Percentiles rank a stretch among this genome's conserved stretches.
phyloP scores from a whole-genome alignment of 352 stramenopile genomes.

The Phytophthora litchii region DNA sequence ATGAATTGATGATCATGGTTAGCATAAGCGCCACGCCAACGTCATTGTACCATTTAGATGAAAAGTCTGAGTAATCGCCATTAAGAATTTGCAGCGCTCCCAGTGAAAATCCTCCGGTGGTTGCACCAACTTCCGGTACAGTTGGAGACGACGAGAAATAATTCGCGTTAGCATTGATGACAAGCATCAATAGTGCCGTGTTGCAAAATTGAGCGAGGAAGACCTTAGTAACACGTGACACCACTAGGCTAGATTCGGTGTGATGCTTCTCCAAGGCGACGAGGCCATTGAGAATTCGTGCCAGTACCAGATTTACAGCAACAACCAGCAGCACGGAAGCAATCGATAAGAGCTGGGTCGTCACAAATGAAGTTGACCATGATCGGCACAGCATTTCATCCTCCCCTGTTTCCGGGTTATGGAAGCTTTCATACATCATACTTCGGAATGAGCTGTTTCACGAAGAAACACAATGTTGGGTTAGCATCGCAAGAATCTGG shows the following conservation, averaged over 20 bases:
- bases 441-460: conserved; percentile 51
- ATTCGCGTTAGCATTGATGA: conserved; percentile 81
- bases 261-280: conserved; percentile 83
- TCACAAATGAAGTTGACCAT: conserved; percentile 75
- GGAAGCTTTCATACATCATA: conserved; percentile 68
- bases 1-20: conserved; percentile 84
- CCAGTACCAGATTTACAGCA: conserved; percentile 69
- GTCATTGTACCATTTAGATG: conserved; percentile 77
- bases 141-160: conserved; percentile 50
- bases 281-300: conserved; percentile 67
- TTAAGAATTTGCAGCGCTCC: conserved; percentile 56
- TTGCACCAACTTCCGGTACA: conserved; percentile 22
- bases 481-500: too few species aligned
- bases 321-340: conserved; percentile 77
- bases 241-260: conserved; percentile 72
- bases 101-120: conserved; percentile 28
- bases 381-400: conserved; percentile 55
- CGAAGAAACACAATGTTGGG: not conserved
- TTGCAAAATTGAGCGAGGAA: conserved; percentile 87
- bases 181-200: conserved; percentile 74
- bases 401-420: conserved; percentile 41
- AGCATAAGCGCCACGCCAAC: conserved; percentile 82
- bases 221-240: conserved; percentile 78
- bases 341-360: conserved; percentile 66
- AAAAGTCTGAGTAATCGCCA: conserved; percentile 84